Conservation (phyloP, 2,329 filamentous ascomycete species). For the Meredithiella fracta region DNA sequence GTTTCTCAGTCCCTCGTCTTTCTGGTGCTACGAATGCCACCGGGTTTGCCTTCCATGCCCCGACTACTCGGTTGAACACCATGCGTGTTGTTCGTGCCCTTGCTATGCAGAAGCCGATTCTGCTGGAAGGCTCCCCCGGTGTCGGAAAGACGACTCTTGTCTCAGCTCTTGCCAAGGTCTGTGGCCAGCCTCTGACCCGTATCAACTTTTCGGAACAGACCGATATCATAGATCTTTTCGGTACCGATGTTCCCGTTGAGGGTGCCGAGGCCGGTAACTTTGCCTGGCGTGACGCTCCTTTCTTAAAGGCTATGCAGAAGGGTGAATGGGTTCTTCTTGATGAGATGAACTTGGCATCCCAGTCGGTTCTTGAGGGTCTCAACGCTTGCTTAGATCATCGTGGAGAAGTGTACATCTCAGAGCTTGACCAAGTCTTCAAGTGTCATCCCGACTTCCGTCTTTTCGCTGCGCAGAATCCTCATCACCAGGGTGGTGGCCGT, state of each 20-base stretch:
- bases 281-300: constrained; percentile 88
- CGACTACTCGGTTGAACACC: constrained; percentile 76
- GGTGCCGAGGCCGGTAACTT: constrained; percentile 84
- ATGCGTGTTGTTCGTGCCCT: constrained; percentile 83
- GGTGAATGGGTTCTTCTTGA: constrained; percentile 94
- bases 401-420: constrained; percentile 87
- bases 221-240: constrained; percentile 92
- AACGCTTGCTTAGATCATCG: constrained; percentile 95
- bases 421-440: constrained; percentile 85
- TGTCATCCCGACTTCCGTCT: constrained; percentile 81
- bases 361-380: constrained; percentile 87
- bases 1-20: constrained; percentile 48
- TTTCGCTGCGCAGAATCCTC: constrained; percentile 93
- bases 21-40: constrained; percentile 24
- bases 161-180: constrained; percentile 62
- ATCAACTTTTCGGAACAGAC: constrained; percentile 98
- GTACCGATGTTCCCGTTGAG: constrained; percentile 88
- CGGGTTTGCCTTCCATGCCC: constrained; percentile 66
- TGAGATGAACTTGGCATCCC: constrained; percentile 96
- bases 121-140: constrained; percentile 92
- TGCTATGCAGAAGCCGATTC: constrained; percentile 75
- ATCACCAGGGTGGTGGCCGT: constrained; percentile 87
- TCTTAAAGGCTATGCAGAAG: constrained; percentile 88
- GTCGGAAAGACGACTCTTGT: constrained; percentile 95
- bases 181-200: constrained; percentile 68